phyloP scores from a whole-genome alignment of 2,329 filamentous ascomycete genomes.

The Hypomyces rosellus region DNA sequence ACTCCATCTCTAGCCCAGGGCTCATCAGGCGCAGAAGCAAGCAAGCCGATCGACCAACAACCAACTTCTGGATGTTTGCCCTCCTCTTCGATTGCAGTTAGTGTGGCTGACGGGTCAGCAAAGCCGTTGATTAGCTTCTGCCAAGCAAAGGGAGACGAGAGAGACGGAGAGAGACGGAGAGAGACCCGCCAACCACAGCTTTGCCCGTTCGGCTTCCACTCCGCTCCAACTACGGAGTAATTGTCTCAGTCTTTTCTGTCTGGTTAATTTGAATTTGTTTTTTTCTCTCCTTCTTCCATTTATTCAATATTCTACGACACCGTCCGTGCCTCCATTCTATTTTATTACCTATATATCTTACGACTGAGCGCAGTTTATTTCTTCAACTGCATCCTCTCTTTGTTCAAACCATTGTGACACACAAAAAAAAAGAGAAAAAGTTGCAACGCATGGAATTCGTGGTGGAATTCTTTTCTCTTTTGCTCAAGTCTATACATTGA shows the following conservation, averaged over 20 bases:
- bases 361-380: neutral
- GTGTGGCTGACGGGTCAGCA: neutral
- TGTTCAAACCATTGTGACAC: neutral
- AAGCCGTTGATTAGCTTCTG: neutral
- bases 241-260: neutral
- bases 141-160: too few species aligned
- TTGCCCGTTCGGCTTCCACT: neutral
- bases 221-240: neutral
- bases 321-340: neutral
- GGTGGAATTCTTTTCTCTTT: slow-evolving; percentile 20
- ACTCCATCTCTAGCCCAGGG: too few species aligned
- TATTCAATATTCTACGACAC: neutral
- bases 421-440: too few species aligned
- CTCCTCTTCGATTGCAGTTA: too few species aligned
- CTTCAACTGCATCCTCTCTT: neutral
- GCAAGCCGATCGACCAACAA: too few species aligned
- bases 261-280: neutral
- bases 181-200: too few species aligned
- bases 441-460: slow-evolving; percentile 21
- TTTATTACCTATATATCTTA: too few species aligned
- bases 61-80: too few species aligned
- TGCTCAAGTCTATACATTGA: slow-evolving; percentile 21
- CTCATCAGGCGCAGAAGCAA: too few species aligned
- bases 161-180: too few species aligned
- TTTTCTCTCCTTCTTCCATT: neutral